These are phyloP conservation scores for Emmonsiellopsis sp. DNA, from an alignment of 2,329 filamentous ascomycete species.

Conservation along the genomic window DNA sequence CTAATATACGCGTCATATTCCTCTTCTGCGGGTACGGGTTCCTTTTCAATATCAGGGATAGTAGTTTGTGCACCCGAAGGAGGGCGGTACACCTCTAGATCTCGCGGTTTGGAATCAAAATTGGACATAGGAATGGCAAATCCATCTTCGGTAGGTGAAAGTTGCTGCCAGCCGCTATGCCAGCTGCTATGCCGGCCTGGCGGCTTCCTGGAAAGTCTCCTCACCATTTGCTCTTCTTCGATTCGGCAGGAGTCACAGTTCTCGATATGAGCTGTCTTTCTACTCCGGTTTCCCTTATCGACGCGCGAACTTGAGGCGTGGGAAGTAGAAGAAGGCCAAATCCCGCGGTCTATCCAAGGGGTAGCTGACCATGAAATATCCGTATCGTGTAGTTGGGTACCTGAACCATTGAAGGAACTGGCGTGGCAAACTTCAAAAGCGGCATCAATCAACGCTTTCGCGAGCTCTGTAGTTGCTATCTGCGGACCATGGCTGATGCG, in stretches of 20 bases:
- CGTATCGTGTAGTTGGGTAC: slow-evolving; percentile 23
- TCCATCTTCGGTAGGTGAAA: too few species aligned
- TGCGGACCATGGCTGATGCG: slow-evolving; percentile 28
- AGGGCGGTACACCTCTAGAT: not conserved
- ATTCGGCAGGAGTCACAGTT: slow-evolving; percentile 44
- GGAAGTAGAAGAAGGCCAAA: slow-evolving; percentile 13
- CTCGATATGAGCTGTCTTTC: slow-evolving; percentile 33
- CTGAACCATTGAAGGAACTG: slow-evolving; percentile 27
- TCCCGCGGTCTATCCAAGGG: slow-evolving; percentile 20
- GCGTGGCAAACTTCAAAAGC: slow-evolving; percentile 40
- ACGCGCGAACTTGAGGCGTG: slow-evolving; percentile 6
- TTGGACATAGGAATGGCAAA: too few species aligned
- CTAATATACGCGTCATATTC: slow-evolving; percentile 28
- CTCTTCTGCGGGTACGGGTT: slow-evolving; percentile 10
- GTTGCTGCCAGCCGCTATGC: too few species aligned
- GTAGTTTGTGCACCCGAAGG: not conserved
- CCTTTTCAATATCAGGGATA: not conserved
- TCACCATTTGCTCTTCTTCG: slow-evolving; percentile 15
- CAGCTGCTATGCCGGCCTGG: too few species aligned
- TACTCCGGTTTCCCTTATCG: slow-evolving; percentile 10
- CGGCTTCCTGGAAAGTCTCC: not conserved
- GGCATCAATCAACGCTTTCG: slow-evolving; percentile 30
- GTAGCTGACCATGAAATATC: slow-evolving; percentile 20
- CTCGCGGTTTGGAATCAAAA: not conserved
- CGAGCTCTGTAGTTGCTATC: slow-evolving; percentile 24